A percentile compares a stretch with the other conserved stretches of the same genome.
phyloP scores from a whole-genome alignment of 1,139 yeast genomes.

The Saccharomyces hybrid region DNA sequence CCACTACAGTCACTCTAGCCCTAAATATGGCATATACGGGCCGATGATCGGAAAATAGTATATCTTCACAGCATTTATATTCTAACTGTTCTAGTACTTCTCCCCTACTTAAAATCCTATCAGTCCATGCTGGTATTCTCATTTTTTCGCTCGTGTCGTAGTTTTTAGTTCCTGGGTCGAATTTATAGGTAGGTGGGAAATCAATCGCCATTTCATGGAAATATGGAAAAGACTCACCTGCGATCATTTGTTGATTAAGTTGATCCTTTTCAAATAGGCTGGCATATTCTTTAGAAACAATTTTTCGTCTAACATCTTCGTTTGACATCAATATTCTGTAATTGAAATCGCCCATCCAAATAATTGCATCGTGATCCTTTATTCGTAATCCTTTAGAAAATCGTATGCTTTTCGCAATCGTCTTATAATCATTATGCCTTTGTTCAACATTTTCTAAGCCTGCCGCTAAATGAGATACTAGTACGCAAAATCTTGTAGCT shows the following conservation, averaged over 20 bases:
- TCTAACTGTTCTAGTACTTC: constrained; percentile 53
- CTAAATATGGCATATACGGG: constrained; percentile 80
- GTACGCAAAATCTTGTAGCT: constrained; percentile 67
- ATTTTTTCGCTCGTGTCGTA: constrained; percentile 90
- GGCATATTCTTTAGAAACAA: constrained; percentile 40
- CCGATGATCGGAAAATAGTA: constrained; percentile 82
- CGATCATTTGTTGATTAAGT: constrained; percentile 67
- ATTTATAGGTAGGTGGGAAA: constrained; percentile 89
- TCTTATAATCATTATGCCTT: constrained; percentile 78
- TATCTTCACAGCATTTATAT: constrained; percentile 54
- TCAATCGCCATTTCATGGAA: constrained; percentile 72
- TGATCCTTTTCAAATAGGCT: constrained; percentile 71
- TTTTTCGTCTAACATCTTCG: constrained; percentile 59
- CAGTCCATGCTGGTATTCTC: constrained; percentile 96
- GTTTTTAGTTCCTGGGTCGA: constrained; percentile 74
- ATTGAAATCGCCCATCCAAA: constrained; percentile 97
- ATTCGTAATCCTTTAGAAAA: constrained; percentile 65
- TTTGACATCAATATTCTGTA: constrained; percentile 72
- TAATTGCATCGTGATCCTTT: constrained; percentile 73
- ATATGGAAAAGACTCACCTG: constrained; percentile 80
- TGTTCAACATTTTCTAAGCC: constrained; percentile 80
- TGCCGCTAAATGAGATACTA: constrained; percentile 94
- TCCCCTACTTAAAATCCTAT: constrained; percentile 56
- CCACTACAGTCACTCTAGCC: constrained; percentile 60
- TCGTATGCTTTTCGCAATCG: constrained; percentile 66